Evolutionary conservation across 768 basidiomycete species (phyloP).

Genomic region (Kwoniella heveanensis): DNA sequence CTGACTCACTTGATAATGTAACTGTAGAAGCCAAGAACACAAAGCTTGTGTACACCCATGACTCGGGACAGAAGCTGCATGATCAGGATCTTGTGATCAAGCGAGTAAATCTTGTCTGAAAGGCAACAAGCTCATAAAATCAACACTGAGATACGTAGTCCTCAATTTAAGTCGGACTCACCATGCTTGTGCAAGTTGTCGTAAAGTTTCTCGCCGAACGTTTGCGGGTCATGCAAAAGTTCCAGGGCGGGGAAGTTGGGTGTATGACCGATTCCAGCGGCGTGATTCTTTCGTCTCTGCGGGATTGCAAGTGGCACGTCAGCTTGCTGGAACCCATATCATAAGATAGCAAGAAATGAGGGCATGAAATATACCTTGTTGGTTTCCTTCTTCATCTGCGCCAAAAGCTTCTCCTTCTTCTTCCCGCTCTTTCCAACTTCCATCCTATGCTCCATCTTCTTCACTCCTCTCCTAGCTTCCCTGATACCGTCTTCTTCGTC

Average conservation of each 20-base stretch:
- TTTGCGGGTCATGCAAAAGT: slow-evolving; percentile 90
- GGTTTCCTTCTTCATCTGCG: slow-evolving; percentile 63
- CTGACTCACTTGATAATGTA: slow-evolving; percentile 69
- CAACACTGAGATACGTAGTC: too few species aligned
- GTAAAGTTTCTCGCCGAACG: slow-evolving; percentile 90
- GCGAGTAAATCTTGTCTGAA: slow-evolving; percentile 87
- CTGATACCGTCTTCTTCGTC: slow-evolving; percentile 64
- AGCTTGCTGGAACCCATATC: too few species aligned
- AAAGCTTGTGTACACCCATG: slow-evolving; percentile 89
- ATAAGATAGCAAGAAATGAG: too few species aligned
- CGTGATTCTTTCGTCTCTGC: slow-evolving; percentile 55
- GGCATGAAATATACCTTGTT: slow-evolving; percentile 70
- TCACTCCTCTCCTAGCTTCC: slow-evolving; percentile 67
- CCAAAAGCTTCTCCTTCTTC: slow-evolving; percentile 68
- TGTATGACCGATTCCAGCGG: slow-evolving; percentile 55
- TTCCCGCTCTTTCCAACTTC: slow-evolving; percentile 62
- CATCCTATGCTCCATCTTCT: slow-evolving; percentile 68
- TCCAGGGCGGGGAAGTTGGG: slow-evolving; percentile 88
- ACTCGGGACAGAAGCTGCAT: slow-evolving; percentile 96
- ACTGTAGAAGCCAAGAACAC: slow-evolving; percentile 90
- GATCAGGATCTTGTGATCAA: slow-evolving; percentile 94
- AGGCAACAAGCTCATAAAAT: too few species aligned
- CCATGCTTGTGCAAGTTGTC: slow-evolving; percentile 73
- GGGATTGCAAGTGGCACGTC: too few species aligned
- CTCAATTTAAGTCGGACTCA: slow-evolving; percentile 25